Base-by-base conservation (phyloP, 495 filamentous ascomycete genomes). In the Pyrenula massariospora region DNA sequence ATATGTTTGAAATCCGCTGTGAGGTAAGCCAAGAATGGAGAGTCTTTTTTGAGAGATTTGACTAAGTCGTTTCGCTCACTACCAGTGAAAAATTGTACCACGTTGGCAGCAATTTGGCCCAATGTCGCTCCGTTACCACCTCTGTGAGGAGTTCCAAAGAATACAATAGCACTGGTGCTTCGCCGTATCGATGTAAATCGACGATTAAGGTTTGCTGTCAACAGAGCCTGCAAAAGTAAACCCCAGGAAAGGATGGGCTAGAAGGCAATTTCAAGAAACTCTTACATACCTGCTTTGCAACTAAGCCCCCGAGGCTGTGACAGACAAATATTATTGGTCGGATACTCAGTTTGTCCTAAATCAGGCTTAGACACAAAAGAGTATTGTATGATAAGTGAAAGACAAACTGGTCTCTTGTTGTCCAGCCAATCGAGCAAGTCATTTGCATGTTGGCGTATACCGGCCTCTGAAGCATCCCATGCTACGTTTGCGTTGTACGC, bases 321-420 rank as follows among this genome's bases (percentile, higher is more conserved):
- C 81, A 88, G 12, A 95, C 84, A 71, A 89, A 95, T 55, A 95
- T 84, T 56, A 95, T 90, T 0, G 89, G 89, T 24, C 84, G 68
- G 20, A 83, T 60, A 19, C 19, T 48, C 42, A 48, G 11, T 11
- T 19, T 48, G 19, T 19, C 11, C 42, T 48, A 19, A 19, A 48
- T 48, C 11, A 11, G 19, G 19, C 11, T 19, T 11, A 48, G 42
- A 19, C 42, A 19, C 11, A 19, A 48, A 11, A 11, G 11, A 19
- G 11, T 11, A 11, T 19, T 48, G 42, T 11, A 48, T 19, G 42
- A 11, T 48, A 11, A 48, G 60, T 72, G n/a, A n/a, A 56, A 67
- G 77, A 66, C 64, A 76, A 19, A 11, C 11, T 48, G 11, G 42
- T 48, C 42, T 11, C 75, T 57, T 82, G 71, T 57, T 84, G 81